Conservation (phyloP, 495 filamentous ascomycete species). For the Hypoxylon intermedium region DNA sequence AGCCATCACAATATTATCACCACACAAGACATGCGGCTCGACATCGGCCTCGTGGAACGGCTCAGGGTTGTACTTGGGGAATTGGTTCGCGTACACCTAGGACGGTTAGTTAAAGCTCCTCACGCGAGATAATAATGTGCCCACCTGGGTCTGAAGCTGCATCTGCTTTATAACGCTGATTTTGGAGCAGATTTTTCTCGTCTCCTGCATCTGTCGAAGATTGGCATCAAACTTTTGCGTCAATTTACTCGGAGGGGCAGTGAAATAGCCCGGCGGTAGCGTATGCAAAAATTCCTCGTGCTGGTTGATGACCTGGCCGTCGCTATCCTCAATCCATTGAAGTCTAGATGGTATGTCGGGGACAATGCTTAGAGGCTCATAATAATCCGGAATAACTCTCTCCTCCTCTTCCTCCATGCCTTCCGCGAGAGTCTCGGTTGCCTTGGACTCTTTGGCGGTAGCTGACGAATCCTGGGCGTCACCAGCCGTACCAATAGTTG, state of each 20-base stretch:
- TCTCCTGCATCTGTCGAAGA: conserved; percentile 95
- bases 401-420: conserved; percentile 89
- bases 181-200: conserved; percentile 92
- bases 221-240: conserved; percentile 86
- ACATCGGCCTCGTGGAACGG: conserved; percentile 87
- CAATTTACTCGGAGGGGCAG: conserved; percentile 75
- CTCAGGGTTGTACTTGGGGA: conserved; percentile 94
- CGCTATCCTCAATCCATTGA: conserved; percentile 84
- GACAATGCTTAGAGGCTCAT: conserved; percentile 83
- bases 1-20: conserved; percentile 85
- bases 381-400: conserved; percentile 85
- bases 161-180: conserved; percentile 99
- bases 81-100: conserved; percentile 96
- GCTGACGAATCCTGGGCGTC: conserved; percentile 53
- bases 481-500: conserved; percentile 49
- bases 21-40: conserved; percentile 82
- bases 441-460: conserved; percentile 50
- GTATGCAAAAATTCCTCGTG: conserved; percentile 80
- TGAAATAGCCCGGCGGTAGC: conserved; percentile 76
- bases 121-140: conserved; percentile 18
- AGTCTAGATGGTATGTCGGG: conserved; percentile 80
- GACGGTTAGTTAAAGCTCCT: conserved; percentile 16
- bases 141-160: conserved; percentile 95
- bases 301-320: conserved; percentile 85
- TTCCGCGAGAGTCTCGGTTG: conserved; percentile 80